These are phyloP conservation scores for Xylariales sp. DNA, from an alignment of 2,329 filamentous ascomycete genomes.

Conservation along the genomic window DNA sequence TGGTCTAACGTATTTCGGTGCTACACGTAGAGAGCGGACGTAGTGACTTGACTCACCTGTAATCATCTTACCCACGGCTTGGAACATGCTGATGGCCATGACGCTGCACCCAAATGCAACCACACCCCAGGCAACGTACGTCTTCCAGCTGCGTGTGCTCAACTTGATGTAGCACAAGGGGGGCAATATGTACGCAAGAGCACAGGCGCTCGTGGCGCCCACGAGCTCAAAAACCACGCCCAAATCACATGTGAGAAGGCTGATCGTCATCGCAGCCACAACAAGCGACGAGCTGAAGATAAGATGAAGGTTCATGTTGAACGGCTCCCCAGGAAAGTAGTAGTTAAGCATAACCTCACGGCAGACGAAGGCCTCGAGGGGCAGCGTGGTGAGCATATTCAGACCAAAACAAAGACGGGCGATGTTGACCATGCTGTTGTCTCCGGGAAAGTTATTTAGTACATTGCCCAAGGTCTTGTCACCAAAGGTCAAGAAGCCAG, in stretches of 20 bases:
- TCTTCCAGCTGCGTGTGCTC: constrained; percentile 71
- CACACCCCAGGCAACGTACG: constrained; percentile 65
- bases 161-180: constrained; percentile 94
- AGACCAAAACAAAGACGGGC: constrained; percentile 93
- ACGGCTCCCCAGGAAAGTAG: constrained; percentile 64
- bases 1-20: neutral
- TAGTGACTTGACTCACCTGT: constrained; percentile 30
- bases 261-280: constrained; percentile 70
- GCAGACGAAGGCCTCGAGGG: constrained; percentile 95
- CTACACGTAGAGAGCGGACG: too few species aligned
- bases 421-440: constrained; percentile 92
- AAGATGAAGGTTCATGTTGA: constrained; percentile 79
- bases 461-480: constrained; percentile 91
- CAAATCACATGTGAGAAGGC: constrained; percentile 85
- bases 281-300: constrained; percentile 82
- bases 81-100: constrained; percentile 74
- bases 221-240: constrained; percentile 95
- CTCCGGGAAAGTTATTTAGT: constrained; percentile 90
- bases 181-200: constrained; percentile 90
- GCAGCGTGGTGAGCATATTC: constrained; percentile 97
- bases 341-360: constrained; percentile 95
- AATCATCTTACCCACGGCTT: constrained; percentile 67
- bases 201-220: constrained; percentile 89
- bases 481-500: constrained; percentile 90
- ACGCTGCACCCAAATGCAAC: constrained; percentile 76